Evolutionary conservation across 345 rosid genomes (phyloP), one percentile per base, ranked within the genome.

Genomic region (Murraya koenigii): DNA sequence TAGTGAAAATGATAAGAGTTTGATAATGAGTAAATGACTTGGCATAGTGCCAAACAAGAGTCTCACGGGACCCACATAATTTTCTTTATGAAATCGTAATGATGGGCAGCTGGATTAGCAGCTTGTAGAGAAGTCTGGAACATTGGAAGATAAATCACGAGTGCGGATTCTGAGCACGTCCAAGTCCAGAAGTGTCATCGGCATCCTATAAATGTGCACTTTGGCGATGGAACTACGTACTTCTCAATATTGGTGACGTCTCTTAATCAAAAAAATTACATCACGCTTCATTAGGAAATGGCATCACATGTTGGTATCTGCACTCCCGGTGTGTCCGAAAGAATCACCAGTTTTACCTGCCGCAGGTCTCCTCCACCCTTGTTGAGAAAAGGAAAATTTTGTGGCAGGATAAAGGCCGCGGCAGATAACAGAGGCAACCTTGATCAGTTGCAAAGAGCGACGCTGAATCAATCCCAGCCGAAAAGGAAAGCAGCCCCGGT

Each of bases 391-490:
- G 56, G 67, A 14, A 8, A n/a, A n/a, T 19, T 36, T 17, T 33
- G 39, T 6, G 49, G 28, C 44, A 23, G 38, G 60, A 25, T 78
- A 3, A 64, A 78, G 60, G 77, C 76, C 0, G 17, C 30, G 5
- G 76, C 79, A 19, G 82, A 71, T 32, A 71, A 64, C 71, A 39
- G 74, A 60, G 76, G 70, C 73, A 82, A 20, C 14, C 79, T 71
- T 22, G 77, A 78, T 35, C 76, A 64, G 30, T 23, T 78, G 59
- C 79, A 47, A 52, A 69, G 79, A 20, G 35, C 41, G 11, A 41
- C 14, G 71, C 69, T 25, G 35, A 49, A 28, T 28, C 74, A 82
- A 32, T 66, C 58, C 25, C 68, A 35, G 11, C 76, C 41, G 10
- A 58, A 52, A 36, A 71, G 47, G 62, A 61, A 30, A 23, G 39